Percentiles rank a stretch among this genome's conserved stretches.
These are phyloP conservation scores for Syzygium malaccense DNA, from an alignment of 441 rosid species.

Conservation along the genomic window DNA sequence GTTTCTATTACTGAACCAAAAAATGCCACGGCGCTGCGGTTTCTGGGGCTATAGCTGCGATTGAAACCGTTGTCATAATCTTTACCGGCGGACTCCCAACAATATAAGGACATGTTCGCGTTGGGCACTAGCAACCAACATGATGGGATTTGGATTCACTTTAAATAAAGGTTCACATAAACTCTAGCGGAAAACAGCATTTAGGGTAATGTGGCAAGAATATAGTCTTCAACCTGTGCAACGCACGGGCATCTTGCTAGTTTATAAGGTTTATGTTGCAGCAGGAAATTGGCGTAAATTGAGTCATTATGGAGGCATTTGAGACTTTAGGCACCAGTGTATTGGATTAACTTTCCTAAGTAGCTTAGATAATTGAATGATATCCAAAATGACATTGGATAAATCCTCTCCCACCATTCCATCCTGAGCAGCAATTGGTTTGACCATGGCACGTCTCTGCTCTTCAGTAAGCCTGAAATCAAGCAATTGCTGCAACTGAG, in stretches of 20 bases:
- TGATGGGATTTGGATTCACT: too few relatives aligned
- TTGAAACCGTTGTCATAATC: too few relatives aligned
- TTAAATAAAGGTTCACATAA: too few relatives aligned
- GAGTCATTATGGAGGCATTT: neutral
- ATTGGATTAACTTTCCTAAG: neutral
- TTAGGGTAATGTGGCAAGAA: too few relatives aligned
- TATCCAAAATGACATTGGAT: neutral
- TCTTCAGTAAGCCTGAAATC: neutral
- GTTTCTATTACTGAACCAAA: too few relatives aligned
- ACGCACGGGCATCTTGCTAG: neutral
- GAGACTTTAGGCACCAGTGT: neutral
- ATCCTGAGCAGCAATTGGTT: neutral
- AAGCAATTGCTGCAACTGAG: neutral
- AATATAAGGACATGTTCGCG: too few relatives aligned
- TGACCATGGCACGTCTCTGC: neutral
- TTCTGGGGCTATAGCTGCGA: too few relatives aligned
- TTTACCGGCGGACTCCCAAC: too few relatives aligned
- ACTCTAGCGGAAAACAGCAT: too few relatives aligned
- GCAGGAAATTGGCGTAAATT: neutral
- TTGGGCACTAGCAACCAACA: too few relatives aligned
- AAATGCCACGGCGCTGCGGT: too few relatives aligned
- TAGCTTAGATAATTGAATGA: neutral
- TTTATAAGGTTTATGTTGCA: neutral
- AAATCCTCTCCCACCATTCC: neutral
- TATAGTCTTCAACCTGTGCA: neutral